Evolutionary conservation across 768 basidiomycete genomes (phyloP).

Genomic region (Termitomyces sp.): DNA sequence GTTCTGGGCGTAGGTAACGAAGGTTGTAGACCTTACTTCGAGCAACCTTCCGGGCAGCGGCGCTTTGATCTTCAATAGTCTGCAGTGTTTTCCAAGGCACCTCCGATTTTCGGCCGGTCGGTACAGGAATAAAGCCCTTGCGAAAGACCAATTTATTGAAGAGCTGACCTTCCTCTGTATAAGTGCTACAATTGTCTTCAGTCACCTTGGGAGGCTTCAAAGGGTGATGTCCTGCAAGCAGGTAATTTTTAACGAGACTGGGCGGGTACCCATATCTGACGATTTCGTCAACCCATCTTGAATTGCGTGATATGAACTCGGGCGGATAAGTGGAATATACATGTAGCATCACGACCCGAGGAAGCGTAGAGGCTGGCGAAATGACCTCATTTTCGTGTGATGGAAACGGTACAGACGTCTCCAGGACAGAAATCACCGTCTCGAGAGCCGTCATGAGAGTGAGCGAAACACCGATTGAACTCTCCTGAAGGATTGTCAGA

Average conservation of each 20-base stretch:
- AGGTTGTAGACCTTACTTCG: slow-evolving; percentile 33
- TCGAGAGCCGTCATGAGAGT: slow-evolving; percentile 10
- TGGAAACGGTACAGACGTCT: slow-evolving; percentile 12
- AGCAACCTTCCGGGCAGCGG: slow-evolving; percentile 25
- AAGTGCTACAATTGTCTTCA: slow-evolving; percentile 18
- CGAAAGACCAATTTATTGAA: slow-evolving; percentile 41
- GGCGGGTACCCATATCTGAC: slow-evolving; percentile 30
- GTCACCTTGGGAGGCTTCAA: slow-evolving; percentile 12
- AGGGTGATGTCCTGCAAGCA: slow-evolving; percentile 13
- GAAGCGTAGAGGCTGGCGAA: slow-evolving; percentile 1
- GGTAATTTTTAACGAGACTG: slow-evolving; percentile 21
- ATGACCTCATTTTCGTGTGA: slow-evolving; percentile 2
- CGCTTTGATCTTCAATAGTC: slow-evolving; percentile 7
- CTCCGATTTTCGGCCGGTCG: neutral
- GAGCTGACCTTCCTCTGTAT: slow-evolving; percentile 27
- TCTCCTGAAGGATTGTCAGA: neutral
- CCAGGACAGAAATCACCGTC: slow-evolving; percentile 13
- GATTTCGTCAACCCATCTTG: slow-evolving; percentile 29
- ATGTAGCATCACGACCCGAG: slow-evolving; percentile 10
- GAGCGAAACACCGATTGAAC: neutral
- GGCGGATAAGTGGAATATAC: slow-evolving; percentile 8
- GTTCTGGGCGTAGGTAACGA: slow-evolving; percentile 25
- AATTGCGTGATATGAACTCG: slow-evolving; percentile 24
- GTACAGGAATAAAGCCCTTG: slow-evolving; percentile 37
- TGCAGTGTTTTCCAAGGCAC: slow-evolving; percentile 1